Percentiles rank a stretch among this genome's conserved stretches.
Evolutionary conservation across 1,139 yeast genomes (phyloP).

Genomic region (Hyphopichia pseudoburtonii): DNA sequence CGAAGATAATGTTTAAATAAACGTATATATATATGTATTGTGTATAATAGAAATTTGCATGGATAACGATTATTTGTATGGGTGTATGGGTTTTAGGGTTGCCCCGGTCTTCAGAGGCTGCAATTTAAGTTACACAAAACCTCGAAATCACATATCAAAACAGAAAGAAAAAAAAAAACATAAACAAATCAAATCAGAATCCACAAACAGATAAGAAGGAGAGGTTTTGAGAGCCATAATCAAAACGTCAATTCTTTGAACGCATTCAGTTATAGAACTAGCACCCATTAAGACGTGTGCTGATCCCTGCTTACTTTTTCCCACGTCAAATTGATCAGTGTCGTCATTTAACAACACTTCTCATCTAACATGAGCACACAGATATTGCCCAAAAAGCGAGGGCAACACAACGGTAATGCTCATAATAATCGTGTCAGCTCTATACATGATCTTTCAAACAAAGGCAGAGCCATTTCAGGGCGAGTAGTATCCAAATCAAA

Average conservation of each 20-base stretch:
- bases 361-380: constrained; percentile 15
- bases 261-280: too few species aligned
- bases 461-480: constrained; percentile 28
- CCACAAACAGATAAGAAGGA: neutral
- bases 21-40: neutral
- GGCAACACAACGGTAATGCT: constrained; percentile 7
- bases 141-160: constrained; percentile 2
- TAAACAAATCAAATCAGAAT: constrained; percentile 1
- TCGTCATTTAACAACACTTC: too few species aligned
- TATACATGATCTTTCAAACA: constrained; percentile 22
- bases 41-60: too few species aligned
- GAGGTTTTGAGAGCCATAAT: too few species aligned
- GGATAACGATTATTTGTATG: too few species aligned
- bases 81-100: constrained; percentile 1
- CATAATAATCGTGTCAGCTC: constrained; percentile 13
- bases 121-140: too few species aligned
- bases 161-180: constrained; percentile 9
- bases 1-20: constrained; percentile 2
- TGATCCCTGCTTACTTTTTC: too few species aligned
- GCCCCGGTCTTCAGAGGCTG: too few species aligned
- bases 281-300: too few species aligned
- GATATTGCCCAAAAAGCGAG: constrained; percentile 25
- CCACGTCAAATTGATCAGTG: too few species aligned
- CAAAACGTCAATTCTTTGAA: too few species aligned
- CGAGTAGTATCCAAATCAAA: constrained; percentile 17